Evolutionary conservation across 2,329 filamentous ascomycete genomes (phyloP), one percentile per base, ranked within the genome.

Genomic region (Lachnellula occidentalis): DNA sequence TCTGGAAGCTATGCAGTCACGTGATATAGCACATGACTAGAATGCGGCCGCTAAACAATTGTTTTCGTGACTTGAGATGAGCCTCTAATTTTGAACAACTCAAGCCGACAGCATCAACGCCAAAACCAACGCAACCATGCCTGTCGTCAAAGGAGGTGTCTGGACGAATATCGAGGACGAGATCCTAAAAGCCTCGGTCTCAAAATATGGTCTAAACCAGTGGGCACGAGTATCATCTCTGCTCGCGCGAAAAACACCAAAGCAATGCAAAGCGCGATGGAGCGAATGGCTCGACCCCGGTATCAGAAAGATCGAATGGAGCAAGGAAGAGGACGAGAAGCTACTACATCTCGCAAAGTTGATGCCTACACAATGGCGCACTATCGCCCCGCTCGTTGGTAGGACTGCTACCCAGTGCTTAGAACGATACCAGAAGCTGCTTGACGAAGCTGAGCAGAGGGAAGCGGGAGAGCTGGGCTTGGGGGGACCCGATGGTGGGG

Each of bases 201-300:
- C 89, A 64, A 96, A 96, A 72, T 96, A 96, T 78, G 91, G 91
- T 48, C 80, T 96, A 58, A 94, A 96, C 69, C 94, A 99, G 75
- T 99, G 94, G 94, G 92, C 94, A 70, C 92, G 94, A 73, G 94
- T 97, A 61, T 96, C 94, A 53, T 97, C 94, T 55, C 83, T 99
- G 61, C 86, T 99, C 62, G 92, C 92, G 70, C 90, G 95, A 68
- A 99, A 99, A 74, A 97, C 94, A 34, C 86, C 94, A 50, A 99
- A 99, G 76, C 94, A 99, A 76, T 99, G 94, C 83, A 99, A 99
- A 76, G 92, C 94, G 58, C 82, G 94, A 76, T 99, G 94, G 94
- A 85, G 87, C 70, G 92, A 99, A 80, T 99, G 94, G 92, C 82
- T 99, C 63, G 94, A 99, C 69, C 94, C 94, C 19, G 90, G 89